Base-by-base conservation (phyloP, 2,329 filamentous ascomycete species). In the Claviceps sp. region DNA sequence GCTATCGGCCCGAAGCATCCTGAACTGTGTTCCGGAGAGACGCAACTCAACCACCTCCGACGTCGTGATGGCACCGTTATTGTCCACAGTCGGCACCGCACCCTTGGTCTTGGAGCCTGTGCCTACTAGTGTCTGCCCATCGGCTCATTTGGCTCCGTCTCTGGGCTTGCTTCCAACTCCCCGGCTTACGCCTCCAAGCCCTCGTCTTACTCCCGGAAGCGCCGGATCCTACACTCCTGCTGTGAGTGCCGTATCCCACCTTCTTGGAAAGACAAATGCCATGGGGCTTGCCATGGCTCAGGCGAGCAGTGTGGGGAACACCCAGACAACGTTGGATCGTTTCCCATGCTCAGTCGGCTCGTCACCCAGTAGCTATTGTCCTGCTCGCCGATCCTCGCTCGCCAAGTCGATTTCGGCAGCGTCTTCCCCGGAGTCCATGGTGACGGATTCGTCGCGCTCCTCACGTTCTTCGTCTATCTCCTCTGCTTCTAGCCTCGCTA, bases 391-490 rank as follows among this genome's bases (percentile, higher is more conserved):
- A 55, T 81, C 80, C 14, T 83, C 80, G 16, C 74, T 83, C 55
- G 80, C 79, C 62, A 81, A 75, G 61, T 81, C 80, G 17, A 70
- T 80, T 58, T 84, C 80, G 26, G 78, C 77, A 34, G 75, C 76
- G 38, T 84, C 81, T 54, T 84, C 81, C 30, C 81, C 81, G 56
- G 80, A 84, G 62, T 84, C 81, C 52, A 83, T 84, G 80, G 68
- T 84, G 46, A 83, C 81, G 54, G 81, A 84, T 62, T 70, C 72
- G 53, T 82, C 76, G 54, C 74, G 74, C 55, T 73, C 78, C 56
- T 83, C 80, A 57, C 78, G 79, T 64, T 81, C 78, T 50, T 82
- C 80, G 62, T 83, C 80, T 17, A 78, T 81, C 67, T 82, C 79
- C 53, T 81, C 79, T 61, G 73, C 77, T 60, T 81, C 78, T 58